A percentile compares a stretch with the other conserved stretches of the same genome.
Evolutionary conservation across 2,329 filamentous ascomycete genomes (phyloP).

Genomic region (Cordyceps fumosorosea): DNA sequence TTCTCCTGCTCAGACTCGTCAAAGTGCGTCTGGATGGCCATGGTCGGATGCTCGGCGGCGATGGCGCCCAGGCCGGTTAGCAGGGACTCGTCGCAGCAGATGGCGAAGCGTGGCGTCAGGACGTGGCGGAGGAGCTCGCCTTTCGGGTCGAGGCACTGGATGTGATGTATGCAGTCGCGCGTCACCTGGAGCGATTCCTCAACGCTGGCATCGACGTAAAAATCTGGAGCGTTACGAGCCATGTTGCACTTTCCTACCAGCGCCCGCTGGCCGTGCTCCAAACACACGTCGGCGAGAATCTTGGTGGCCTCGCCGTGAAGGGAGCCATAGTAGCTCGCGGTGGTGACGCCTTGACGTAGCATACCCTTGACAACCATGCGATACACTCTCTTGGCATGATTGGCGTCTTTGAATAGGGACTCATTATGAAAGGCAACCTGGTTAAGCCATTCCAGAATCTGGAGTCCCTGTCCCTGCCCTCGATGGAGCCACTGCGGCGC

Average conservation of each 20-base stretch:
- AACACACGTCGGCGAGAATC: slow-evolving; percentile 48
- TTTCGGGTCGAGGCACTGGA: slow-evolving; percentile 38
- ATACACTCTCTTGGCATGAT: slow-evolving; percentile 48
- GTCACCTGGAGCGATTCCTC: slow-evolving; percentile 45
- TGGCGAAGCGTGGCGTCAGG: slow-evolving; percentile 54
- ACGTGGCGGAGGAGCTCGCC: slow-evolving; percentile 41
- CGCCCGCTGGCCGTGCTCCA: slow-evolving; percentile 48
- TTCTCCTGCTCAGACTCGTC: slow-evolving; percentile 59
- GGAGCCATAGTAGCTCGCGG: slow-evolving; percentile 54
- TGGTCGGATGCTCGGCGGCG: slow-evolving; percentile 36
- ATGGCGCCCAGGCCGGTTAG: slow-evolving; percentile 50
- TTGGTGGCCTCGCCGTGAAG: slow-evolving; percentile 50
- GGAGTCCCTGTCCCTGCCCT: slow-evolving; percentile 42
- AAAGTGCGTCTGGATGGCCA: slow-evolving; percentile 62
- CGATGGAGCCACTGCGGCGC: slow-evolving; percentile 51
- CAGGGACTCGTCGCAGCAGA: slow-evolving; percentile 49
- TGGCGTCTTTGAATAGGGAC: slow-evolving; percentile 48
- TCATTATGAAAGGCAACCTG: slow-evolving; percentile 60
- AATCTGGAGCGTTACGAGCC: slow-evolving; percentile 49
- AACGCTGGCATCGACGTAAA: slow-evolving; percentile 41
- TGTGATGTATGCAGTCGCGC: slow-evolving; percentile 39
- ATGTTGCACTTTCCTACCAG: slow-evolving; percentile 59
- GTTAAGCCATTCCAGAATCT: slow-evolving; percentile 57
- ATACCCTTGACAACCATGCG: slow-evolving; percentile 47
- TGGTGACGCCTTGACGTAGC: slow-evolving; percentile 56